Percentiles rank a stretch among this genome's conserved stretches.
These are phyloP conservation scores for Sarocladiaceae sp. DNA, from an alignment of 2,329 filamentous ascomycete species.

Conservation along the genomic window DNA sequence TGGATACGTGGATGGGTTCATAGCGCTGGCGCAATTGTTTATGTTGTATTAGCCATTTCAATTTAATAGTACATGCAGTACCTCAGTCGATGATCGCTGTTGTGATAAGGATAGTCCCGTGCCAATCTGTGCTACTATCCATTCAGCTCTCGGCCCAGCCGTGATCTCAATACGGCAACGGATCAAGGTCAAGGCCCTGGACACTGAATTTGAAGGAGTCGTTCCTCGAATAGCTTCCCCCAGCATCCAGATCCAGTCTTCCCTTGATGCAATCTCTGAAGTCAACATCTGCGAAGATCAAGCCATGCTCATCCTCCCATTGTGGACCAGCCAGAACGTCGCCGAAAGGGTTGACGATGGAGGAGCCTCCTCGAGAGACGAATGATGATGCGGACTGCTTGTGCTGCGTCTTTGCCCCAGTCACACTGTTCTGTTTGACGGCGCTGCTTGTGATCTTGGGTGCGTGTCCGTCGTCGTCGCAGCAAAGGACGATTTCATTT, in stretches of 20 bases:
- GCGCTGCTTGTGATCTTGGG: not conserved
- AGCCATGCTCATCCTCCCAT: conserved; percentile 71
- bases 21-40: not conserved
- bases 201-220: conserved; percentile 60
- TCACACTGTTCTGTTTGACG: conserved; percentile 1
- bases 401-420: not conserved
- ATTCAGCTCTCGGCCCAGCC: not conserved
- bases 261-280: conserved; percentile 85
- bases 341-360: conserved; percentile 74
- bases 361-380: conserved; percentile 72
- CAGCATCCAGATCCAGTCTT: conserved; percentile 76
- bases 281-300: conserved; percentile 72
- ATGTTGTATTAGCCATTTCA: too few species aligned
- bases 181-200: conserved; percentile 52
- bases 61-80: too few species aligned
- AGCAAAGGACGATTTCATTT: conserved; percentile 48
- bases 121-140: not conserved
- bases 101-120: too few species aligned
- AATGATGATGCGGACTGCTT: conserved; percentile 30
- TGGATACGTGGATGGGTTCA: too few species aligned
- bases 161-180: conserved; percentile 44
- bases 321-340: conserved; percentile 76
- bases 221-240: conserved; percentile 77
- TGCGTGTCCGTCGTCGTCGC: conserved; percentile 19
- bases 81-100: too few species aligned